Base-by-base conservation (phyloP, 108 stramenopile genomes). In the Skeletonema costatum region DNA sequence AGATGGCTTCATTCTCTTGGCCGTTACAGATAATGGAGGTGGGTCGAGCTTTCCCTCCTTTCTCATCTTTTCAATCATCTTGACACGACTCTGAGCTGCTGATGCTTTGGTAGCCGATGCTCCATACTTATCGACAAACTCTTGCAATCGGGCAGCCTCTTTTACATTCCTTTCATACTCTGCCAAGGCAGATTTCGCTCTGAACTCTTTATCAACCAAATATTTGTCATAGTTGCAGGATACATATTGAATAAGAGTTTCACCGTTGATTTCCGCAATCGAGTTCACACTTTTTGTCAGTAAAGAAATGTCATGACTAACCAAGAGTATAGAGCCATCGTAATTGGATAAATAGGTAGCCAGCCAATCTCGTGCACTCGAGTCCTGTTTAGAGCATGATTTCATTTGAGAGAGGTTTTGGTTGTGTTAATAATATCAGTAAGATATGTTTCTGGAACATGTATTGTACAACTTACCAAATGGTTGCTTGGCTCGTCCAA, bases 401-500 rank as follows among this genome's bases (percentile, higher is more conserved):
- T 35, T 35, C 0, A 1, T 35, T 35, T 35, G 33, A 35, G 33
- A 25, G 25, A 25, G 25, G 25, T 25, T 25, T 25, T 25, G 0
- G 25, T 25, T 25, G 25, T 25, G 25, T 25, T 0, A 25, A 25
- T 25, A 25, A 25, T 25, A 0, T 25, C 25, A 25, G 0, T 25
- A 0, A 25, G 0, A 25, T 25, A 25, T 0, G 25, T 25, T 25
- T 25, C 25, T 25, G 25, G 25, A 25, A 25, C 25, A 25, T 25
- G 39, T 11, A 41, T 9, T 11, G 25, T 25, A 25, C 8, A 41
- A 41, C 39, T 9, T 66, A 93, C 94, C 53, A 96, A 73, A 60
- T 97, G 93, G 82, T 94, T 96, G 16, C 78, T 76, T 10, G 97
- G 97, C 70, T 98, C 97, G 72, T 98, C 97, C 32, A 98, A 73